These are phyloP conservation scores for Aspergillus sclerotioniger DNA, from an alignment of 495 filamentous ascomycete genomes.

Conservation along the genomic window DNA sequence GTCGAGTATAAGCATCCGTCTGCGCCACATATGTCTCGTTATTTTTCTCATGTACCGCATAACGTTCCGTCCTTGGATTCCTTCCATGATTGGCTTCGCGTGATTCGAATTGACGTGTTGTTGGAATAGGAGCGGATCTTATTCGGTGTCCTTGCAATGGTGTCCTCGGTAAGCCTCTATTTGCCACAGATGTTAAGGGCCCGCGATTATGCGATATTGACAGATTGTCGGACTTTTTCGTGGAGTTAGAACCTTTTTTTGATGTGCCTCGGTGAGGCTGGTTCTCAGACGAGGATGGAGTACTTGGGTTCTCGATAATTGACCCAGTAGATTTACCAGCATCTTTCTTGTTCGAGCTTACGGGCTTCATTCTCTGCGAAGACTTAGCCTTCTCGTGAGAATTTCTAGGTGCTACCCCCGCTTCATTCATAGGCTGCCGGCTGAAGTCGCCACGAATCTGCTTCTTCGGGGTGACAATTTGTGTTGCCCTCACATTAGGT, in stretches of 20 bases:
- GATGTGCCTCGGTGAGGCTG: slow-evolving; percentile 12
- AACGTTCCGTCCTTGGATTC: slow-evolving; percentile 44
- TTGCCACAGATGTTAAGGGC: slow-evolving; percentile 27
- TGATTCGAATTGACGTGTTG: slow-evolving; percentile 19
- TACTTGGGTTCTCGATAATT: slow-evolving; percentile 13
- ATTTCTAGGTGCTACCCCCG: slow-evolving; percentile 12
- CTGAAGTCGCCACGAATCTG: background rate
- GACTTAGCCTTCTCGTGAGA: slow-evolving; percentile 30
- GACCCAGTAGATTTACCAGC: slow-evolving; percentile 24
- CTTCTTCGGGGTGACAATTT: background rate
- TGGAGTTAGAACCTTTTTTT: slow-evolving; percentile 23
- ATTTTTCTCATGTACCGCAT: slow-evolving; percentile 51
- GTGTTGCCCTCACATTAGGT: background rate
- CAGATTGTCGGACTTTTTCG: slow-evolving; percentile 22
- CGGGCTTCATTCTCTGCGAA: slow-evolving; percentile 36
- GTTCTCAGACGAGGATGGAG: slow-evolving; percentile 12
- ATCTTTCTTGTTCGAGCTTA: slow-evolving; percentile 26
- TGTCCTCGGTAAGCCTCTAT: slow-evolving; percentile 40
- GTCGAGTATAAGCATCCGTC: slow-evolving; percentile 59
- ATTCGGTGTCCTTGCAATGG: slow-evolving; percentile 31
- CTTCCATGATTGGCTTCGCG: slow-evolving; percentile 21
- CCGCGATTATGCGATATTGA: slow-evolving; percentile 3
- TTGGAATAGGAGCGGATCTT: slow-evolving; percentile 24
- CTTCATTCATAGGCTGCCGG: background rate
- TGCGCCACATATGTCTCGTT: slow-evolving; percentile 58